A percentile compares a stretch with the other conserved stretches of the same genome.
Evolutionary conservation across 768 basidiomycete species (phyloP).

Genomic region (Lactarius pseudohatsudake): DNA sequence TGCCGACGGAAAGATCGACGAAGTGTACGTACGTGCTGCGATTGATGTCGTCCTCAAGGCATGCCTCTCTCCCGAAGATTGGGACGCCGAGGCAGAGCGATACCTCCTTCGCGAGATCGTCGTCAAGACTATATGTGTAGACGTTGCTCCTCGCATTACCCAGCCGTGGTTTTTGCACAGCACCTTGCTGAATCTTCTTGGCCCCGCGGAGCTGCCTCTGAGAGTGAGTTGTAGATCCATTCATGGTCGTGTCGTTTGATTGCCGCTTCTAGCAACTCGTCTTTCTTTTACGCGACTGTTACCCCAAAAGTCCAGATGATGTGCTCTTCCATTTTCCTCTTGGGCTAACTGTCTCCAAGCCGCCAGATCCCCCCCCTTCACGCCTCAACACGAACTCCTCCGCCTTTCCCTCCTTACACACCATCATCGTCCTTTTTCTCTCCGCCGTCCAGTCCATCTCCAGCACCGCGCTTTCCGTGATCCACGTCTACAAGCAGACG

Average conservation of each 20-base stretch:
- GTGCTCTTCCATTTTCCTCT: not conserved
- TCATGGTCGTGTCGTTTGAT: not conserved
- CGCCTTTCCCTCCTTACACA: slow-evolving; percentile 42
- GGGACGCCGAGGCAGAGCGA: slow-evolving; percentile 75
- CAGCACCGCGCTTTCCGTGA: slow-evolving; percentile 63
- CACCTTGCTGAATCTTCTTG: slow-evolving; percentile 63
- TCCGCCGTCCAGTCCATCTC: slow-evolving; percentile 74
- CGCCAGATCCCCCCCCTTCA: slow-evolving; percentile 31
- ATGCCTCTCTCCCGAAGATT: slow-evolving; percentile 78
- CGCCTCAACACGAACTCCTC: slow-evolving; percentile 33
- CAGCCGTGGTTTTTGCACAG: slow-evolving; percentile 92
- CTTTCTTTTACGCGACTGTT: not conserved
- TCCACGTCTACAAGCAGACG: slow-evolving; percentile 66
- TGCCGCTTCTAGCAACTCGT: not conserved
- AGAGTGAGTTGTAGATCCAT: slow-evolving; percentile 11
- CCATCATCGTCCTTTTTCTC: slow-evolving; percentile 65
- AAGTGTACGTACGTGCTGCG: slow-evolving; percentile 76
- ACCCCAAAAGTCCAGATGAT: not conserved
- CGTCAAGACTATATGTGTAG: slow-evolving; percentile 66
- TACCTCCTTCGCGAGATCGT: slow-evolving; percentile 82
- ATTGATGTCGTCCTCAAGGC: slow-evolving; percentile 73
- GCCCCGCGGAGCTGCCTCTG: slow-evolving; percentile 34
- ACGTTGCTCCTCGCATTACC: slow-evolving; percentile 55
- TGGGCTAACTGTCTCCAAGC: slow-evolving; percentile 24
- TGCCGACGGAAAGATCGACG: slow-evolving; percentile 62